phyloP scores from a whole-genome alignment of 306 rosid genomes.

The Sindora glabra region DNA sequence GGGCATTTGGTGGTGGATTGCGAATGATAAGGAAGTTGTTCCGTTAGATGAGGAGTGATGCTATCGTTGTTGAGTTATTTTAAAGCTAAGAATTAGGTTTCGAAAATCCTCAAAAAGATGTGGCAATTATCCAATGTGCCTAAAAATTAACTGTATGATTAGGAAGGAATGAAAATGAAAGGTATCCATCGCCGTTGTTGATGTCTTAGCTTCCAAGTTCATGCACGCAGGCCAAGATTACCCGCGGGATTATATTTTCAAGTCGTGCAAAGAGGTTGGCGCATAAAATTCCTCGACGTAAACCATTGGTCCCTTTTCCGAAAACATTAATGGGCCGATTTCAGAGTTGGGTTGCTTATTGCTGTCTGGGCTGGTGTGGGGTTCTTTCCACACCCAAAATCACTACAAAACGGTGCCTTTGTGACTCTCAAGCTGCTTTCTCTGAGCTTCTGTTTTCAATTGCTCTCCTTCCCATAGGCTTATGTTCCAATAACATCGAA shows the following conservation, averaged over 20 bases:
- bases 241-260: background rate
- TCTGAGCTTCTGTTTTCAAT: too few species aligned
- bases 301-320: too few species aligned
- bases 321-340: constrained; percentile 12
- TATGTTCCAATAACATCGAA: too few species aligned
- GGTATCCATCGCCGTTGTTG: constrained; percentile 23
- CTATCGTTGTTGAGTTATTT: constrained; percentile 33
- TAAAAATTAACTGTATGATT: background rate
- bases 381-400: background rate
- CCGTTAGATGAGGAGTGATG: constrained; percentile 20
- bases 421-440: too few species aligned
- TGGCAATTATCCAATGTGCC: background rate
- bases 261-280: background rate
- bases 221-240: background rate
- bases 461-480: too few species aligned
- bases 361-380: background rate
- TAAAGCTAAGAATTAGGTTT: constrained; percentile 20
- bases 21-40: constrained; percentile 16
- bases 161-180: constrained; percentile 5
- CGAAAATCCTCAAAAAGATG: background rate
- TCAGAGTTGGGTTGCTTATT: background rate
- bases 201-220: constrained; percentile 42
- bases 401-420: too few species aligned
- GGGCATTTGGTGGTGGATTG: constrained; percentile 25
- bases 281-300: too few species aligned